Percentiles rank a stretch among this genome's conserved stretches.
Evolutionary conservation across 2,329 filamentous ascomycete species (phyloP).

Genomic region (Botryotinia globosa): DNA sequence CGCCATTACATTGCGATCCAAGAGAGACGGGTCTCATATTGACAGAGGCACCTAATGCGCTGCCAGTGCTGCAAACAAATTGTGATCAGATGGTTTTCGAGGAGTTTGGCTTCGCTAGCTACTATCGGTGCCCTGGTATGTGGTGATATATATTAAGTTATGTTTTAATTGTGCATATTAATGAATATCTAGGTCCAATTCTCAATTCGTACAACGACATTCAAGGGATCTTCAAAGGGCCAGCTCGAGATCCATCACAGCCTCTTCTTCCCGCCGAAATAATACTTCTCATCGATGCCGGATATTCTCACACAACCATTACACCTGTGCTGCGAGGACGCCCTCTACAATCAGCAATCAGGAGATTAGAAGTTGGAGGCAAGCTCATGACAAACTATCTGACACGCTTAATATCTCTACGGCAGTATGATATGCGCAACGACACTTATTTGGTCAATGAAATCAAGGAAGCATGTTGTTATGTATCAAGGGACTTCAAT

Average conservation of each 20-base stretch:
- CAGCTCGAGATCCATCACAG: slow-evolving; percentile 46
- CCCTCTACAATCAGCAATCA: slow-evolving; percentile 75
- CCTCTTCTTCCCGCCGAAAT: slow-evolving; percentile 66
- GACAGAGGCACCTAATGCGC: slow-evolving; percentile 79
- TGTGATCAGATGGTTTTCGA: slow-evolving; percentile 97
- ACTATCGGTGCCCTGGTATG: slow-evolving; percentile 71
- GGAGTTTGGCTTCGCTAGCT: slow-evolving; percentile 88
- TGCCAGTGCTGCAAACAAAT: slow-evolving; percentile 79
- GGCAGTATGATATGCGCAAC: slow-evolving; percentile 94
- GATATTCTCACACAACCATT: slow-evolving; percentile 89
- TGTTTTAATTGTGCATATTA: slow-evolving; percentile 17
- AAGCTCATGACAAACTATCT: slow-evolving; percentile 93
- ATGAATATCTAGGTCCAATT: slow-evolving; percentile 53
- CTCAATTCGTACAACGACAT: slow-evolving; percentile 83
- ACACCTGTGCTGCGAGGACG: slow-evolving; percentile 80
- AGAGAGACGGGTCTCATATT: slow-evolving; percentile 79
- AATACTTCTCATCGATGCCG: slow-evolving; percentile 84
- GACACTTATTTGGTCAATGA: slow-evolving; percentile 93
- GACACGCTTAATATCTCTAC: slow-evolving; percentile 81
- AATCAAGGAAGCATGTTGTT: slow-evolving; percentile 89
- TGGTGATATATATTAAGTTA: slow-evolving; percentile 10
- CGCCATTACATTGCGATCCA: slow-evolving; percentile 69
- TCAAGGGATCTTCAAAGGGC: slow-evolving; percentile 64
- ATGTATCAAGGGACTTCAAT: slow-evolving; percentile 74
- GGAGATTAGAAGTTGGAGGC: slow-evolving; percentile 85